Conservation (phyloP, 768 basidiomycete genomes). For the Lyophyllum decastes region DNA sequence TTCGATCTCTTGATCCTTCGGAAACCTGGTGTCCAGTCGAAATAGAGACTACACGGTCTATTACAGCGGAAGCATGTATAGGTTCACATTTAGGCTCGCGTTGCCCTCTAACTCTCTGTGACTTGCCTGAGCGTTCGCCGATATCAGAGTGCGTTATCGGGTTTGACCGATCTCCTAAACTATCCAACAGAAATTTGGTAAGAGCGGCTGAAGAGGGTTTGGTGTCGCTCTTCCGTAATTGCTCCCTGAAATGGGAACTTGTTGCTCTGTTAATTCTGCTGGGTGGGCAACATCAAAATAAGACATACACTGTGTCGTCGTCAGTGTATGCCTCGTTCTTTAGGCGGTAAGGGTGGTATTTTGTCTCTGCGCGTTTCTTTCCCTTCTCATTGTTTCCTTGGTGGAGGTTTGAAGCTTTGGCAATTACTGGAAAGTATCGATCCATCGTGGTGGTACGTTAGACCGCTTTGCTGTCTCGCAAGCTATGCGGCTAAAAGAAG, state of each 20-base stretch:
- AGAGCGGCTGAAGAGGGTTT: constrained; percentile 42
- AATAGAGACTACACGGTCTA: constrained; percentile 62
- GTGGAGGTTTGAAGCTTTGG: constrained; percentile 11
- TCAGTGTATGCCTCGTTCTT: not conserved
- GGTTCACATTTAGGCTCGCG: not conserved
- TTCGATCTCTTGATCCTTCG: constrained; percentile 42
- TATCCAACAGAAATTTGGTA: constrained; percentile 61
- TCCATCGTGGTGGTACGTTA: constrained; percentile 14
- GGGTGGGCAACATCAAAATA: not conserved
- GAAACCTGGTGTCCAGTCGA: constrained; percentile 71
- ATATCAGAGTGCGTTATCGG: constrained; percentile 80
- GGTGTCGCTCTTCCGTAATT: constrained; percentile 14
- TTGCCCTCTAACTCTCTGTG: not conserved
- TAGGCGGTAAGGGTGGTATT: constrained; percentile 19
- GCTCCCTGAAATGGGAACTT: constrained; percentile 10
- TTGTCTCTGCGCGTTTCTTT: constrained; percentile 12
- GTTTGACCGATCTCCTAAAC: constrained; percentile 64
- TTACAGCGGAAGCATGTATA: not conserved
- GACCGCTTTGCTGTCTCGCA: not conserved
- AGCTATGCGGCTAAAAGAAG: not conserved
- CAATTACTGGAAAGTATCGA: constrained; percentile 24
- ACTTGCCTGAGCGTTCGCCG: constrained; percentile 58
- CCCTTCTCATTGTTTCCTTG: constrained; percentile 13
- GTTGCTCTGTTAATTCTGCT: constrained; percentile 6
- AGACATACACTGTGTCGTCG: constrained; percentile 15